A percentile compares a stretch with the other conserved stretches of the same genome.
Conservation (phyloP, 192 early-diverging fungal genomes). For the Thamnidium elegans region DNA sequence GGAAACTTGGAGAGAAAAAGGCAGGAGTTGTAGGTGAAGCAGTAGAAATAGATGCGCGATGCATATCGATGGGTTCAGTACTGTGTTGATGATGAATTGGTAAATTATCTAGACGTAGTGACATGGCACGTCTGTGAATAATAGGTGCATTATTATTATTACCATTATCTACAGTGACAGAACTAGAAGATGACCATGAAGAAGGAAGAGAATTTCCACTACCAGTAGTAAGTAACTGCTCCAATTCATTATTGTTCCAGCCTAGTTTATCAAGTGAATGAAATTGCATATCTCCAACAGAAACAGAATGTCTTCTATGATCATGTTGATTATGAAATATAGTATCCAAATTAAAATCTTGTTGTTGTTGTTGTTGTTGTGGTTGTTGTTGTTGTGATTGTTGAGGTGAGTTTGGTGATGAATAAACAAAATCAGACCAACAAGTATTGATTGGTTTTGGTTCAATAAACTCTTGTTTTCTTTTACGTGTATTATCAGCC, state of each 20-base stretch:
- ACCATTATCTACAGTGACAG: background rate
- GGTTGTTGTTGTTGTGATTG: background rate
- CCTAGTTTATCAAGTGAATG: conserved; percentile 1
- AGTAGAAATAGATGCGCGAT: background rate
- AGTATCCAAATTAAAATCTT: conserved; percentile 1
- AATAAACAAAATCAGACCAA: conserved; percentile 23
- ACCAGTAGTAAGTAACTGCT: background rate
- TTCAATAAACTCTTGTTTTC: conserved; percentile 11
- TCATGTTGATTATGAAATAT: background rate
- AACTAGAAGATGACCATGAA: conserved; percentile 18
- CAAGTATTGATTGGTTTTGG: background rate
- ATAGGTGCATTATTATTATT: background rate
- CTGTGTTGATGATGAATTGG: background rate
- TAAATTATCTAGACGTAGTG: conserved; percentile 9
- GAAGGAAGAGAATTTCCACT: conserved; percentile 8
- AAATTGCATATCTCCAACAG: conserved; percentile 31
- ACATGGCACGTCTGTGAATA: conserved; percentile 16
- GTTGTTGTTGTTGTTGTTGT: background rate
- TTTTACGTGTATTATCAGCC: background rate
- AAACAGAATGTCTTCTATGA: conserved; percentile 28
- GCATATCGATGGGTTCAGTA: background rate
- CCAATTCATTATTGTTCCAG: background rate
- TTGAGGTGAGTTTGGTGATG: conserved; percentile 6
- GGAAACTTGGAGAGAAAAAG: conserved; percentile 71
- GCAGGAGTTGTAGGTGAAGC: conserved; percentile 54